Conservation (phyloP, 2,329 filamentous ascomycete genomes). For the Penicillium digitatum region DNA sequence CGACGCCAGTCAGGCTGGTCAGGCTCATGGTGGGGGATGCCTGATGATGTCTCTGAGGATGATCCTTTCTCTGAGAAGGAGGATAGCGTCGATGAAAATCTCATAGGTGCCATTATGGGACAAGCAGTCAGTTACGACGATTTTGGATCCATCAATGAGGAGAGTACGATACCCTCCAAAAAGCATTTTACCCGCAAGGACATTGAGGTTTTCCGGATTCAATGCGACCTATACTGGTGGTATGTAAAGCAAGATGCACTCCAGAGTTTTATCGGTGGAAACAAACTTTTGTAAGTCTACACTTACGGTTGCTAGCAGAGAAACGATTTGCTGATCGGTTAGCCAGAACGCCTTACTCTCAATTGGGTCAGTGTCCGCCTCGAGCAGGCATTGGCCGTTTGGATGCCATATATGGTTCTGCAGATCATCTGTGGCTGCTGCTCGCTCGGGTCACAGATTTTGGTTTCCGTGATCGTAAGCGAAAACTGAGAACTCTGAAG, state of each 20-base stretch:
- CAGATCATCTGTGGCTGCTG: slow-evolving; percentile 80
- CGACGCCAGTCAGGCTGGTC: slow-evolving; percentile 28
- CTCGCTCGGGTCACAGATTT: slow-evolving; percentile 78
- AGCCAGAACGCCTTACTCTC: slow-evolving; percentile 68
- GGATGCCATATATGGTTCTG: slow-evolving; percentile 79
- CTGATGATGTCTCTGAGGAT: slow-evolving; percentile 38
- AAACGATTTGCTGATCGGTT: slow-evolving; percentile 23
- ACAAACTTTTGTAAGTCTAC: slow-evolving; percentile 70
- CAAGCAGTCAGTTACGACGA: slow-evolving; percentile 56
- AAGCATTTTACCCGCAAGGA: slow-evolving; percentile 53
- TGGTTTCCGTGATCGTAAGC: slow-evolving; percentile 67
- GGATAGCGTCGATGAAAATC: slow-evolving; percentile 51
- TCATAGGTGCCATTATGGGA: slow-evolving; percentile 58
- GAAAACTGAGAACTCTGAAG: slow-evolving; percentile 69
- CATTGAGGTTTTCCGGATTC: slow-evolving; percentile 72
- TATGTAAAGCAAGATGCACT: slow-evolving; percentile 92
- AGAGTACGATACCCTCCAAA: slow-evolving; percentile 19
- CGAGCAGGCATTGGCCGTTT: slow-evolving; percentile 72
- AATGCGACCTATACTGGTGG: slow-evolving; percentile 92
- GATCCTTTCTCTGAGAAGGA: slow-evolving; percentile 43
- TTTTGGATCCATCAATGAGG: slow-evolving; percentile 49
- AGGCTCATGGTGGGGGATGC: slow-evolving; percentile 23
- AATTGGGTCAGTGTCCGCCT: slow-evolving; percentile 84
- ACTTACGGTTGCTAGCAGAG: neutral
- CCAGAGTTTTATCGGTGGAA: slow-evolving; percentile 83